Evolutionary conservation across 1,284 basidiomycete genomes (phyloP), one percentile per base, ranked within the genome.

Genomic region (Boletus putidus): DNA sequence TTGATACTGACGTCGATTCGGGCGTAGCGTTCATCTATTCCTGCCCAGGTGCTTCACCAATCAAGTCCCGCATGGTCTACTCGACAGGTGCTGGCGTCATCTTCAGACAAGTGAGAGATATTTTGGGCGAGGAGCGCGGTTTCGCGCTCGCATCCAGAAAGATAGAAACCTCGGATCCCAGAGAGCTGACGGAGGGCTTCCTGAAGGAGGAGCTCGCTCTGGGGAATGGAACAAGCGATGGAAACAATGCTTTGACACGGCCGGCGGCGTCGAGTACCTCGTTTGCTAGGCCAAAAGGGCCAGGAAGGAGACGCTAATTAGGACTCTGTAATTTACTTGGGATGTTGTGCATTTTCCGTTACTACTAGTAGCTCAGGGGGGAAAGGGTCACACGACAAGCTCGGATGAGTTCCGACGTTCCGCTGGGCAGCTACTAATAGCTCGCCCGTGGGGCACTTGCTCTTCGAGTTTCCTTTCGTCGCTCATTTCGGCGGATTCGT

Each of bases 61-160:
- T 96, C 73, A 92, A 91, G 70, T 80, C 86, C 63, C 84, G 93
- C 53, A 94, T 96, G 91, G 70, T 96, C 40, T 96, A 94, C 74
- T 91, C 92, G 1, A 88, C 88, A 1, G 86, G 85, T 16, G 82
- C 84, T 7, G 68, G 79, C 12, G 73, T 82, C 23, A 79, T 89
- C 18, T 86, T 84, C 65, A 77, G 80, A 55, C 75, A 80, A 31
- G 84, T 83, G 42, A 84, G 86, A 65, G 75, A 73, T 15, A 71
- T 88, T 20, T 72, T 90, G 37, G 67, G 73, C 49, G 70, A 77
- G 9, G 78, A 67, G 23, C 77, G 69, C 42, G 74, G 72, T 47
- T 80, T 77, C 18, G 69, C 62, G 59, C 71, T 88, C 12, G 77
- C 80, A 1, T 64, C 80, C 14, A 80, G 84, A 60, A 89, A 88